These are phyloP conservation scores for Eutrema salsugineum DNA, from an alignment of 441 rosid species.

Conservation along the genomic window DNA sequence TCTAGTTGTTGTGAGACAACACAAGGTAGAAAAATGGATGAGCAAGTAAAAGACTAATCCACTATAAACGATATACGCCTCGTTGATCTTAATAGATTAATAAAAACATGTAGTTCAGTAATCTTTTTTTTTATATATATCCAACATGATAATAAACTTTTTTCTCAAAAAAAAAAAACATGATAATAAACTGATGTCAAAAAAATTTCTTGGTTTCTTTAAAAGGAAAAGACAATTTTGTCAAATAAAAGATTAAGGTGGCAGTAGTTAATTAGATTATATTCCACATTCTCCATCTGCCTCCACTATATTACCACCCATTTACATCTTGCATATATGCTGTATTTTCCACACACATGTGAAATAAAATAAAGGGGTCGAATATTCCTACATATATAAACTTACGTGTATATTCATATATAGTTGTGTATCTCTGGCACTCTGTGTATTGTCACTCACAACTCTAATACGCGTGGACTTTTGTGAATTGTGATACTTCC, in stretches of 20 bases:
- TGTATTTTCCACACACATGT: constrained; percentile 6
- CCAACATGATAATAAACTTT: no score
- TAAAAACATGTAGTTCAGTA: no score
- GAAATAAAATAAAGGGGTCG: not conserved
- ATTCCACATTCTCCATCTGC: constrained; percentile 27
- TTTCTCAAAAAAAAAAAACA: no score
- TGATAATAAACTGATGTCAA: no score
- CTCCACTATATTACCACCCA: constrained; percentile 24
- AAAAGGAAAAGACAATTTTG: not conserved
- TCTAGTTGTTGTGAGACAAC: no score
- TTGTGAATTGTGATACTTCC: constrained; percentile 21
- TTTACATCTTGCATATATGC: constrained; percentile 12
- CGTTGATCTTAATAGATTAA: not conserved
- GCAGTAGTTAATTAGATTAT: constrained; percentile 29
- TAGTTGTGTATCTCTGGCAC: constrained; percentile 3
- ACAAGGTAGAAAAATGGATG: no score
- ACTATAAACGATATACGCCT: not conserved
- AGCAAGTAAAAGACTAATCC: no score
- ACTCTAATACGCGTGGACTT: constrained; percentile 35
- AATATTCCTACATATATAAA: not conserved
- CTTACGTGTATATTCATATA: not conserved
- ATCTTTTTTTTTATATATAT: no score
- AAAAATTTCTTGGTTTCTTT: no score
- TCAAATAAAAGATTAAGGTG: constrained; percentile 27
- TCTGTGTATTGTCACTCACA: constrained; percentile 29